Evolutionary conservation across 2,329 filamentous ascomycete species (phyloP).

Genomic region (Alternaria angustiovoidea): DNA sequence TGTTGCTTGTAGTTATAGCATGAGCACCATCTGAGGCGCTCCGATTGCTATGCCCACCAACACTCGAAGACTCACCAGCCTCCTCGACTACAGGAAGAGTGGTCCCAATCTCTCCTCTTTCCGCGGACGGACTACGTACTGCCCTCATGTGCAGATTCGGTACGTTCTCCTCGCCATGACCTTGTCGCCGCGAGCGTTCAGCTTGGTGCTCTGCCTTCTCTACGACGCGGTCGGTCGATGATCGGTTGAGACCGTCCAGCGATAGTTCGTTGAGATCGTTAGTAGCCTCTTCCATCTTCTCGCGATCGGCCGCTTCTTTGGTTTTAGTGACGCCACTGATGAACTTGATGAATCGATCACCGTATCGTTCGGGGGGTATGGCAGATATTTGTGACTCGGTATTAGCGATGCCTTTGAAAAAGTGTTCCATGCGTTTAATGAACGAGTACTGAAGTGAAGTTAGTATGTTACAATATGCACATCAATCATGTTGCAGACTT

Average conservation of each 20-base stretch:
- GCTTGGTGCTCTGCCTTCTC: conserved; percentile 68
- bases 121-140: conserved; percentile 64
- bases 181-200: conserved; percentile 63
- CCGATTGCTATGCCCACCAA: conserved; percentile 65
- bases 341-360: conserved; percentile 92
- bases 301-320: conserved; percentile 77
- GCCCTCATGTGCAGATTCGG: conserved; percentile 69
- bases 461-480: conserved; percentile 21
- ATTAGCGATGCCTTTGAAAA: conserved; percentile 91
- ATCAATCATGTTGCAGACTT: conserved; percentile 52
- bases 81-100: conserved; percentile 89
- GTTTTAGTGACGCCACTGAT: conserved; percentile 92
- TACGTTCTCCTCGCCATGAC: conserved; percentile 62
- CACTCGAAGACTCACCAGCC: conserved; percentile 77
- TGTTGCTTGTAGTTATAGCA: conserved; percentile 8
- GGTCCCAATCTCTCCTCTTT: conserved; percentile 64
- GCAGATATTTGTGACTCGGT: conserved; percentile 91
- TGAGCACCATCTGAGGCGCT: conserved; percentile 36
- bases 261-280: conserved; percentile 47
- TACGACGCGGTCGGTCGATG: conserved; percentile 62
- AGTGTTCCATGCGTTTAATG: conserved; percentile 93
- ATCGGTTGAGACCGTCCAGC: conserved; percentile 51
- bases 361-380: conserved; percentile 87
- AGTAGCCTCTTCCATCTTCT: conserved; percentile 50
- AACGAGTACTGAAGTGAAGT: conserved; percentile 77